Evolutionary conservation across 1,284 basidiomycete species (phyloP).

Genomic region (Leucoagaricus sp.): DNA sequence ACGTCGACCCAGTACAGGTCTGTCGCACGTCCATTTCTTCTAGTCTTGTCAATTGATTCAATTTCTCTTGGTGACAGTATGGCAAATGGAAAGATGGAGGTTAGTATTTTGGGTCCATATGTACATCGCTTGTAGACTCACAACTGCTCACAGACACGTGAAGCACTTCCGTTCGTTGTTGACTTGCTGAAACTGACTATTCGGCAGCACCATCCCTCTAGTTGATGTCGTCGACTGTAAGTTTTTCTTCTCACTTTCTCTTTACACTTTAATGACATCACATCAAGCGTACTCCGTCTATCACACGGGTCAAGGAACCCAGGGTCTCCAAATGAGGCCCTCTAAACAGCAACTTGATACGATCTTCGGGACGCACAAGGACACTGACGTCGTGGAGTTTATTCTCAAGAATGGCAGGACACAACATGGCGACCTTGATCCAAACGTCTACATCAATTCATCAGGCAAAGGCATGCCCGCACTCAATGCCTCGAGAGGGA

Average conservation of each 20-base stretch:
- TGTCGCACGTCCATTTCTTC: conserved; percentile 20
- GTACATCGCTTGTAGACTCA: neutral
- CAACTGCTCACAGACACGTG: conserved; percentile 61
- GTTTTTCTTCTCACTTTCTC: conserved; percentile 23
- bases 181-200: conserved; percentile 17
- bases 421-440: conserved; percentile 45
- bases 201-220: conserved; percentile 61
- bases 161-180: conserved; percentile 29
- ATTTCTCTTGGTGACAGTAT: conserved; percentile 45
- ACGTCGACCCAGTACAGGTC: conserved; percentile 72
- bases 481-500: conserved; percentile 40
- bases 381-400: conserved; percentile 58
- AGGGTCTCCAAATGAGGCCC: conserved; percentile 67
- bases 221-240: conserved; percentile 75
- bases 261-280: neutral
- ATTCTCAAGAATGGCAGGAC: conserved; percentile 65
- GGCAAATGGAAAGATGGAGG: conserved; percentile 80
- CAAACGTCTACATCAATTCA: neutral
- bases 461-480: neutral
- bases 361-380: conserved; percentile 64
- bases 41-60: conserved; percentile 20
- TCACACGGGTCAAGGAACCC: conserved; percentile 67
- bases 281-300: conserved; percentile 49
- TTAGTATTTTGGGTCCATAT: conserved; percentile 36
- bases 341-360: conserved; percentile 80